Base-by-base conservation (phyloP, 2,329 filamentous ascomycete species). In the Thelonectria rubi region DNA sequence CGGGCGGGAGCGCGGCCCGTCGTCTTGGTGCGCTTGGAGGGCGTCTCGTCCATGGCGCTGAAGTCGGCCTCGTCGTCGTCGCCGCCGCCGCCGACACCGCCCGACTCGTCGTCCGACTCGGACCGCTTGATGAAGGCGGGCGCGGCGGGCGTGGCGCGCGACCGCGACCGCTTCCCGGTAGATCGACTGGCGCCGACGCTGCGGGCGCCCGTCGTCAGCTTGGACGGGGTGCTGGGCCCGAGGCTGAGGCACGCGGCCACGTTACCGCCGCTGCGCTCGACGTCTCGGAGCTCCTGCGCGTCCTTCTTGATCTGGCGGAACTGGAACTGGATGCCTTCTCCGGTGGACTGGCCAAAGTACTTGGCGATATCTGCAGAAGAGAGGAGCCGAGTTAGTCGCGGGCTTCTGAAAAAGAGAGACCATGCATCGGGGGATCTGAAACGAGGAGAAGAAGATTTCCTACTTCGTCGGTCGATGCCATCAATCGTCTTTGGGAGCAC, bases 261-360 rank as follows among this genome's bases (percentile, higher is more conserved):
- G 66, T 84, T 79, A 45, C 79, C 75, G 24, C 81, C 82, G 1
- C 75, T 72, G 20, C 76, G 74, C n/a, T 80, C 78, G 3, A 81
- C 80, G 3, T 76, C 69, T 43, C 79, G 77, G 46, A 88, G 80
- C 2, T 73, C 74, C 40, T 83, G 80, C 30, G 82, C 85, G 30
- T 86, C 79, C 37, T 77, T 78, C 73, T 86, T 87, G 75, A 88
- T 82, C 21, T 72, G 63, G 1, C 86, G 81, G 69, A 89, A 87
- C 68, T 88, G 86, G 71, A 86, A 89, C 65, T 83, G 81, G n/a
- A 88, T 81, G 9, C 86, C 86, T 18, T 81, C 80, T 0, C 79
- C 71, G 0, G 86, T 89, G 3, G 83, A 86, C 58, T 86, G 84
- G 24, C 86, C 86, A 65, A 86, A 88, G 73, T 84, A 83, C 62